Conservation (phyloP, 768 basidiomycete species). For the Gautieria morchelliformis region DNA sequence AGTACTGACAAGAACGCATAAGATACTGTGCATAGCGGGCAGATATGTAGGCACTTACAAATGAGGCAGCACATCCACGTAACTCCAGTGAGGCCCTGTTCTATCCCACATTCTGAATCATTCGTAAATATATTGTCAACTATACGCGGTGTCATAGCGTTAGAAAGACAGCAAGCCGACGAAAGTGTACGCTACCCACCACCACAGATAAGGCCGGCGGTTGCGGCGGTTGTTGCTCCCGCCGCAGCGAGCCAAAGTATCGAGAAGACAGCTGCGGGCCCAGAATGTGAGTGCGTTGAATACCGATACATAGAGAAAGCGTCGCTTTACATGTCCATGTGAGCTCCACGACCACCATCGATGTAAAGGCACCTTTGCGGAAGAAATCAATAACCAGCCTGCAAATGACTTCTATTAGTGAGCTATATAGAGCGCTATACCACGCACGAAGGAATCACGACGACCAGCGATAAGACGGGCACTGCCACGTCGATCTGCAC, state of each 20-base stretch:
- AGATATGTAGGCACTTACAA: slow-evolving; percentile 15
- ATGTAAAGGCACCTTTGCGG: slow-evolving; percentile 29
- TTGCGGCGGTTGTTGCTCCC: slow-evolving; percentile 16
- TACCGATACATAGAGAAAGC: background rate
- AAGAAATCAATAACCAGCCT: slow-evolving; percentile 28
- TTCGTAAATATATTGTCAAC: too few relatives aligned
- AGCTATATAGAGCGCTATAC: slow-evolving; percentile 14
- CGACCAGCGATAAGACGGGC: slow-evolving; percentile 19
- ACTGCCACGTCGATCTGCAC: slow-evolving; percentile 22
- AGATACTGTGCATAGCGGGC: background rate
- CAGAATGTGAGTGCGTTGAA: background rate
- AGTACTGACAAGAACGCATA: slow-evolving; percentile 19
- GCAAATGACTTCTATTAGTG: background rate
- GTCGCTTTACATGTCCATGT: slow-evolving; percentile 25
- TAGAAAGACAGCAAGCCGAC: background rate
- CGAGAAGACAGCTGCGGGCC: slow-evolving; percentile 22
- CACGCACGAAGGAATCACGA: slow-evolving; percentile 15
- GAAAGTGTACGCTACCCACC: background rate
- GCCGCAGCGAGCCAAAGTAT: slow-evolving; percentile 32
- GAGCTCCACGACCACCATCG: slow-evolving; percentile 31
- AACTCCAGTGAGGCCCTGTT: slow-evolving; percentile 25
- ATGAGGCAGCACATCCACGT: slow-evolving; percentile 28
- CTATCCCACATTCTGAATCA: background rate
- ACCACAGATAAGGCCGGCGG: background rate
- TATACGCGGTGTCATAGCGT: too few relatives aligned